Conservation (phyloP, 129 eudicot species). For the Lonicera japonica region DNA sequence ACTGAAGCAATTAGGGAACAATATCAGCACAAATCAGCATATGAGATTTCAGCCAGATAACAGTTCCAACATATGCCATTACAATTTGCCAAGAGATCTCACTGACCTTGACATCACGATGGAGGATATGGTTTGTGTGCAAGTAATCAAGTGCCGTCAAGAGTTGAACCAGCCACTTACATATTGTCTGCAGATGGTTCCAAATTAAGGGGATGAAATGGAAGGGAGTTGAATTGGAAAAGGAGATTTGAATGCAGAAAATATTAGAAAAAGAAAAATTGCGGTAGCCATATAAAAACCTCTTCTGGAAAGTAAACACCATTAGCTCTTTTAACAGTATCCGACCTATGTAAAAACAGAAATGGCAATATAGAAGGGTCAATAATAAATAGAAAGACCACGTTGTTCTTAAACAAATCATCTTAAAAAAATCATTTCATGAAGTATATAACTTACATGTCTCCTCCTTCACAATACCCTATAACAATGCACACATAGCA, state of each 20-base stretch:
- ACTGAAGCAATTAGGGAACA: constrained; percentile 44
- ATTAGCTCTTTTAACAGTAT: constrained; percentile 69
- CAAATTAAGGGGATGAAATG: constrained; percentile 1
- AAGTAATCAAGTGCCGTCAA: constrained; percentile 86
- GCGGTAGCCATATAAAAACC: constrained; percentile 29
- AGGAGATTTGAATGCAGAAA: not conserved
- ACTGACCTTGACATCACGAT: constrained; percentile 93
- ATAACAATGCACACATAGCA: constrained; percentile 95
- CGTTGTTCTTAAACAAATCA: not conserved
- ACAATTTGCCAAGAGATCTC: constrained; percentile 8
- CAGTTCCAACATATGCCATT: not conserved
- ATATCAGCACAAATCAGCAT: constrained; percentile 1
- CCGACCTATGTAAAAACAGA: constrained; percentile 52
- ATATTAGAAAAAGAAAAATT: not conserved
- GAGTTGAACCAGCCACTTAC: constrained; percentile 93
- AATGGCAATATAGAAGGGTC: constrained; percentile 15
- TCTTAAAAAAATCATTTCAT: not conserved
- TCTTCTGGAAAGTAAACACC: constrained; percentile 84
- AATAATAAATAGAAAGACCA: constrained; percentile 2
- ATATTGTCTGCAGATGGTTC: constrained; percentile 57
- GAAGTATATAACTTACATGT: constrained; percentile 58
- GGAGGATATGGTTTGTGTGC: constrained; percentile 79
- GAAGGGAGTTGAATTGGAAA: not conserved
- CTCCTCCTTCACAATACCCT: constrained; percentile 96
- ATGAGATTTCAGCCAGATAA: not conserved